Conservation (phyloP, 2,329 filamentous ascomycete species). For the Pyricularia pennisetigena region DNA sequence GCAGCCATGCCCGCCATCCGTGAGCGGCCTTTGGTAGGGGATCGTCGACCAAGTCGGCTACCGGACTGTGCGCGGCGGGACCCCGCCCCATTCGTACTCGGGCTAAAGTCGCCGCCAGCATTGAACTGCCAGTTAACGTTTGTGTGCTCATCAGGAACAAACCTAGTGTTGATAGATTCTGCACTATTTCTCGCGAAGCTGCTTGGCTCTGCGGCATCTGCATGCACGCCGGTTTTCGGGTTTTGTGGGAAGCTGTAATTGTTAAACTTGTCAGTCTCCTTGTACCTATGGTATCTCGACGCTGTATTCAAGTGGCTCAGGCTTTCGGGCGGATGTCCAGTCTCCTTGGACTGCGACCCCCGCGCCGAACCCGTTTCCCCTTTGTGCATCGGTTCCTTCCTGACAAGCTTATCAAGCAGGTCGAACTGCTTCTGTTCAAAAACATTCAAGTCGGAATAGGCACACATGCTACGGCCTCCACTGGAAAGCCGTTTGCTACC, state of each 20-base stretch:
- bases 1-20: neutral
- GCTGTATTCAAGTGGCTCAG: neutral
- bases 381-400: neutral
- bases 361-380: neutral
- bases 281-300: neutral
- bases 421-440: constrained; percentile 14
- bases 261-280: constrained; percentile 11
- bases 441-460: constrained; percentile 8
- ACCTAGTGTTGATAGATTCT: constrained; percentile 53
- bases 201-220: constrained; percentile 18
- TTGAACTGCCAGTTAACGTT: constrained; percentile 38
- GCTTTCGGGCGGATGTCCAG: constrained; percentile 4
- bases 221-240: neutral
- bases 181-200: constrained; percentile 39
- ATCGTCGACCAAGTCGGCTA: constrained; percentile 28
- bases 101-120: constrained; percentile 29
- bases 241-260: constrained; percentile 39
- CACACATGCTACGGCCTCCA: constrained; percentile 11
- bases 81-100: constrained; percentile 14
- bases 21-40: constrained; percentile 13
- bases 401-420: constrained; percentile 10
- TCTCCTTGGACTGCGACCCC: neutral
- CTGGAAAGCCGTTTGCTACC: constrained; percentile 11
- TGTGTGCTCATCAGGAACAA: constrained; percentile 37
- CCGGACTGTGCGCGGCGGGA: constrained; percentile 28